Conservation (phyloP, 129 eudicot genomes). For the Centella asiatica region DNA sequence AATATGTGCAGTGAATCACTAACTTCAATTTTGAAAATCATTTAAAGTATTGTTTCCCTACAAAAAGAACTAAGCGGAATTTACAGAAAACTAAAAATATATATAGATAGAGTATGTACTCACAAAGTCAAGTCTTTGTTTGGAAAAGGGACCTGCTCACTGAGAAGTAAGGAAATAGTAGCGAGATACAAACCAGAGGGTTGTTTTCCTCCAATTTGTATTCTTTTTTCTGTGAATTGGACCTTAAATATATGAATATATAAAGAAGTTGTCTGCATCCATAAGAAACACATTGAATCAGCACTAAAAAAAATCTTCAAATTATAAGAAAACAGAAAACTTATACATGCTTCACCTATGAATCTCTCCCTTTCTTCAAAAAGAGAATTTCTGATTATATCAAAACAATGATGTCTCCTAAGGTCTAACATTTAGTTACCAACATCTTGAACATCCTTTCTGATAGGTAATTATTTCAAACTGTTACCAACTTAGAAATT, state of each 20-base stretch:
- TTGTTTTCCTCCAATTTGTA: constrained; percentile 87
- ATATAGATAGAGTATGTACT: constrained; percentile 33
- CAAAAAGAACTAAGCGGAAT: constrained; percentile 2
- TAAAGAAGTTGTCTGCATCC: constrained; percentile 79
- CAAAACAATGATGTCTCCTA: too few species aligned
- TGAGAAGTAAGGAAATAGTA: constrained; percentile 61
- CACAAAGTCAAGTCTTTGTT: constrained; percentile 50
- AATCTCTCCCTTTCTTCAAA: too few species aligned
- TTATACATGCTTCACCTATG: too few species aligned
- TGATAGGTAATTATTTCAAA: too few species aligned
- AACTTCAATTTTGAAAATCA: too few species aligned
- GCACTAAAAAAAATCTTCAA: too few species aligned
- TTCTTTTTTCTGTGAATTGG: constrained; percentile 61
- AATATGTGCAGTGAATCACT: too few species aligned
- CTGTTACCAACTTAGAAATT: too few species aligned
- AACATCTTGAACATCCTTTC: too few species aligned
- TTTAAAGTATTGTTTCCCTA: not conserved
- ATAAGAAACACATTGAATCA: not conserved
- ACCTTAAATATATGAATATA: constrained; percentile 83
- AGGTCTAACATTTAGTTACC: too few species aligned
- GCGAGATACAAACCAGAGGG: constrained; percentile 70
- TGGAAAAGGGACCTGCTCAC: constrained; percentile 76
- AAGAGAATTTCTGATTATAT: too few species aligned
- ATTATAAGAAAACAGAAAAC: too few species aligned
- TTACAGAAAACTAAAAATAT: constrained; percentile 8